phyloP scores from a whole-genome alignment of 2,329 filamentous ascomycete genomes.

The Zasmidium angulare region DNA sequence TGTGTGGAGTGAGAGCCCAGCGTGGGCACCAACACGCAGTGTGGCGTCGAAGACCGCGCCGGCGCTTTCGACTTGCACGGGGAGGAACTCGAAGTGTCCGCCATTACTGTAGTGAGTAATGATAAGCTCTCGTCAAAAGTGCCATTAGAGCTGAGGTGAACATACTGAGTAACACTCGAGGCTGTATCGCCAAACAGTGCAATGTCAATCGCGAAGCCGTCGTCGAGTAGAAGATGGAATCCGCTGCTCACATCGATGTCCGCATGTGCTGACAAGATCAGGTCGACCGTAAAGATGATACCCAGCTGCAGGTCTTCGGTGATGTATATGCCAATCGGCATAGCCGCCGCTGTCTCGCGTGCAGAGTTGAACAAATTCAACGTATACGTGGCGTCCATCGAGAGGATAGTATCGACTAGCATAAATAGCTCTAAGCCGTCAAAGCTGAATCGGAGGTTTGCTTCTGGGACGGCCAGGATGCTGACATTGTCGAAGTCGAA shows the following conservation, averaged over 20 bases:
- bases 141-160: conserved; percentile 6
- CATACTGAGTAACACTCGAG: conserved; percentile 53
- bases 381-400: conserved; percentile 46
- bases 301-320: conserved; percentile 46
- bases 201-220: conserved; percentile 51
- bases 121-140: not conserved
- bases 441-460: conserved; percentile 48
- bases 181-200: conserved; percentile 53
- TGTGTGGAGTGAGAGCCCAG: no score
- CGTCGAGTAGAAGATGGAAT: conserved; percentile 56
- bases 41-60: conserved; percentile 48
- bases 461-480: conserved; percentile 45
- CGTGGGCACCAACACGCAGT: conserved; percentile 49
- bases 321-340: conserved; percentile 44
- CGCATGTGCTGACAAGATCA: conserved; percentile 51
- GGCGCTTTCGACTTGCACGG: conserved; percentile 51
- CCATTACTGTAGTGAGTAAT: conserved; percentile 46
- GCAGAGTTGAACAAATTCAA: conserved; percentile 47
- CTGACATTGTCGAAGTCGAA: conserved; percentile 37
- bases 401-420: conserved; percentile 46
- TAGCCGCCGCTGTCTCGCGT: conserved; percentile 37
- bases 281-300: conserved; percentile 50
- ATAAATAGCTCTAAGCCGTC: conserved; percentile 56
- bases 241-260: conserved; percentile 54
- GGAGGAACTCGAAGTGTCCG: conserved; percentile 58